A percentile compares a stretch with the other conserved stretches of the same genome.
phyloP scores from a whole-genome alignment of 2,329 filamentous ascomycete genomes.

The Penicillium sp. region DNA sequence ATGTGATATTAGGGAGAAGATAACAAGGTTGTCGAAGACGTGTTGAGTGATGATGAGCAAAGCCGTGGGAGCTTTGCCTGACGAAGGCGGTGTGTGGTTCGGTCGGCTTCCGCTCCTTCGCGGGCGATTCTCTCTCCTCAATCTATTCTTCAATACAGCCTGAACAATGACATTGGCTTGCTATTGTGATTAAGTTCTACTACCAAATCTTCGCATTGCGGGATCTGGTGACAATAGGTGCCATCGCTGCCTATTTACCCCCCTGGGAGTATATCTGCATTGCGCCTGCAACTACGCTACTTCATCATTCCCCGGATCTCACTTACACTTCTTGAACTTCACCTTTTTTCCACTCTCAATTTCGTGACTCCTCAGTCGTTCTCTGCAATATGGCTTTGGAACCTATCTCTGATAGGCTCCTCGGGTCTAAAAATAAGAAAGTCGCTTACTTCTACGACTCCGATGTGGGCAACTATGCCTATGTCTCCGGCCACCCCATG shows the following conservation, averaged over 20 bases:
- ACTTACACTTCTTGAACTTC: conserved; percentile 3
- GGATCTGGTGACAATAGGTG: conserved; percentile 12
- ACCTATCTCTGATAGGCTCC: conserved; percentile 51
- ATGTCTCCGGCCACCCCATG: conserved; percentile 73
- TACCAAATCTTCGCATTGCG: conserved; percentile 5
- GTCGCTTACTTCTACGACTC: conserved; percentile 99
- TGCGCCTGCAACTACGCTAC: conserved; percentile 5
- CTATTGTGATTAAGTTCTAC: conserved; percentile 12
- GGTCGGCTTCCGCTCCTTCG: conserved; percentile 22
- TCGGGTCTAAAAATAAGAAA: conserved; percentile 65
- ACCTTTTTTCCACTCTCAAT: conserved; percentile 2
- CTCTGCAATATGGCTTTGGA: conserved; percentile 50
- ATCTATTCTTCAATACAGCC: conserved; percentile 18
- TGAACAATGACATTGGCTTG: conserved; percentile 20
- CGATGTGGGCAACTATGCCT: conserved; percentile 97
- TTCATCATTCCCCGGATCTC: conserved; percentile 18
- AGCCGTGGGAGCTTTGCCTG: conserved; percentile 21
- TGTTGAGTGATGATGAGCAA: conserved; percentile 7
- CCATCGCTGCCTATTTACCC: conserved; percentile 5
- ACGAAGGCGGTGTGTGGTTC: conserved; percentile 36
- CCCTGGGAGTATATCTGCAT: conserved; percentile 7
- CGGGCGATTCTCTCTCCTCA: conserved; percentile 30
- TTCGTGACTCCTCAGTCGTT: background rate
- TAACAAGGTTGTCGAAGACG: conserved; percentile 11
- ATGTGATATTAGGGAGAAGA: conserved; percentile 8